Base-by-base conservation (phyloP, 2,329 filamentous ascomycete species). In the Metarhizium guizhouense region DNA sequence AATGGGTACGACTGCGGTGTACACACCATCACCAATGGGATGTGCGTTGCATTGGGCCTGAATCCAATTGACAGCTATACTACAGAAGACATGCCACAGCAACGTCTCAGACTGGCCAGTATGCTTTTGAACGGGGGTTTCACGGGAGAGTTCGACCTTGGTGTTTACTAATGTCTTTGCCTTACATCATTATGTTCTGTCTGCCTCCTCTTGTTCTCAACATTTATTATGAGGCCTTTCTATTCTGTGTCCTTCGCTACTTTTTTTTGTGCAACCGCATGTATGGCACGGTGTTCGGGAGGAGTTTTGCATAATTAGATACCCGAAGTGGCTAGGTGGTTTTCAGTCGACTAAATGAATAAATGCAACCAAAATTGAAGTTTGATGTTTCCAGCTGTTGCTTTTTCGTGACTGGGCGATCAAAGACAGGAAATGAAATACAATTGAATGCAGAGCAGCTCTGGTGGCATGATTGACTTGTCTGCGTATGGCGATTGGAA, bases 1-100 rank as follows among this genome's bases (percentile, higher is more conserved):
- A 92, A 92, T 64, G 78, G 79, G 1, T 83, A 80, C 64, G 88
- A 92, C 66, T 92, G 88, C 61, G 88, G 88, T n/a, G 81, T 90
- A 3, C 89, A 90, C 66, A 82, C 85, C 14, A 83, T 89, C 60
- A 81, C 87, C 18, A 93, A 92, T 64, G 84, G 81, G 16, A 78
- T 90, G 51, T 87, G 83, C 55, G 63, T 84, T 40, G 74, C 78
- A 0, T 64, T 83, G 36, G 80, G 80, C 1, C 61, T 83, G 18
- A 76, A 76, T 57, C 79, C 81, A 2, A 67, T 69, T n/a, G 69
- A 73, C 55, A 67, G 67, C 3, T 84, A 87, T 56, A 62, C 68
- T 1, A 70, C 78, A 40, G 60, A 66, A 0, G 79, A 87, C 54
- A 81, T 89, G 76, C 72, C 75, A 2, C 68, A 76, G 52, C 84